A percentile compares a stretch with the other conserved stretches of the same genome.
Conservation (phyloP, 768 basidiomycete species). For the Podaxis mareebaensis region DNA sequence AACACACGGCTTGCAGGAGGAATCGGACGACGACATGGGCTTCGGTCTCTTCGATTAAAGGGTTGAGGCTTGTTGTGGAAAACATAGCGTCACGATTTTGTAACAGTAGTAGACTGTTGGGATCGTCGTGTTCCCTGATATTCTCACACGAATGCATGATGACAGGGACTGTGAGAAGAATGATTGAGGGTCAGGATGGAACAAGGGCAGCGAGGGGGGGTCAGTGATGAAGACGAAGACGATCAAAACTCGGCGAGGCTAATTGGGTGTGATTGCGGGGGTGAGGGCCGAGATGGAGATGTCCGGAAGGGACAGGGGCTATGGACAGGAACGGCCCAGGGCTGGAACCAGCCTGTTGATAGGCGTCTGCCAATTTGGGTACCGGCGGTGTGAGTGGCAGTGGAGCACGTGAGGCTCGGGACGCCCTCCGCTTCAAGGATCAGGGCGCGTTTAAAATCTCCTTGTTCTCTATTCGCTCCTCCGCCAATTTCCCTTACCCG, state of each 20-base stretch:
- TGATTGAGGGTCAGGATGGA: constrained; percentile 1
- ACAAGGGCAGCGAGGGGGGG: too few relatives aligned
- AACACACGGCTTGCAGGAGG: constrained; percentile 54
- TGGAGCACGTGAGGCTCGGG: background rate
- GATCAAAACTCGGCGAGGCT: constrained; percentile 3
- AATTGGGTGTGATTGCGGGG: background rate
- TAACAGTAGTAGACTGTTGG: background rate
- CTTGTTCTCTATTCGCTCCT: background rate
- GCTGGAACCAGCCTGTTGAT: constrained; percentile 2
- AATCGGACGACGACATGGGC: constrained; percentile 98
- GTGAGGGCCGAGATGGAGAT: background rate
- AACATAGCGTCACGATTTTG: background rate
- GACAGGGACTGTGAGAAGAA: background rate
- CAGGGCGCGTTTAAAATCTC: background rate
- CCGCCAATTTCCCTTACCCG: background rate
- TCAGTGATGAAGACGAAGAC: background rate
- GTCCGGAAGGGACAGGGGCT: background rate
- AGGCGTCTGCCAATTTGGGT: background rate
- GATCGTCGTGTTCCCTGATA: background rate
- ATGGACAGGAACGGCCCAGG: constrained; percentile 8
- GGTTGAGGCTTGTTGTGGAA: constrained; percentile 10
- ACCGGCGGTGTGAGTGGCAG: constrained; percentile 13
- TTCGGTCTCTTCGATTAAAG: constrained; percentile 96
- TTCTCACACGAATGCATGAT: background rate
- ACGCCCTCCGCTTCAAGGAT: background rate